Base-by-base conservation (phyloP, 441 rosid genomes). In the Croton setiger region DNA sequence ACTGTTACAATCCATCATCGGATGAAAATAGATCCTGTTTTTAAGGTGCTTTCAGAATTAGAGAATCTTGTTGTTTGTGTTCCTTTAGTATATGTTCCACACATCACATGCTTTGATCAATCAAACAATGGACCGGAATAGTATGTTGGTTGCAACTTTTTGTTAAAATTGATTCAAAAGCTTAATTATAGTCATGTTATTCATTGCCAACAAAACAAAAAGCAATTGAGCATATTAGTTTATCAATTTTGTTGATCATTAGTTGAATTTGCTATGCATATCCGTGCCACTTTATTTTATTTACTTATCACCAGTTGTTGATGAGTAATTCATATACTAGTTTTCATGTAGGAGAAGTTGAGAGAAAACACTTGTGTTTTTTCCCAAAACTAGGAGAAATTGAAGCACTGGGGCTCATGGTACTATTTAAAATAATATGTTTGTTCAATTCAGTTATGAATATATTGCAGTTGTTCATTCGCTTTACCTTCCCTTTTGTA, bases 371-470 rank as follows among this genome's bases (percentile, higher is more conserved):
- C 62, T 59, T 48, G 27, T 65, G 45, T 60, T 76, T 83, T 71
- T 82, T 86, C 65, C 84, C 88, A 4, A 59, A 64, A 43, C 43
- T 78, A 44, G 86, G 84, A 67, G 85, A 78, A 74, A 83, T 91
- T 58, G 72, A 72, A 78, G 90, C 81, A 71, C 49, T 56, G 72
- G 76, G 79, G 65, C 55, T 88, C 63, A 81, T 77, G 97, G 97
- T 90, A 83, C 67, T 12, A 44, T 68, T 5, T 47, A 20, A 41
- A 4, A 17, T 23, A 35, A 27, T 54, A 17, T 11, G 7, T 36
- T 56, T 58, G 7, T 27, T 72, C 60, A 39, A 15, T 52, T 60
- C 37, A 7, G 60, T 58, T 77, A 17, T 53, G 14, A 5, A 60
- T 47, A 45, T 45, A 35, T 51, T 43, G 54, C 52, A 48, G 47